phyloP scores from a whole-genome alignment of 495 filamentous ascomycete species.

The Aspergillus nidulans region DNA sequence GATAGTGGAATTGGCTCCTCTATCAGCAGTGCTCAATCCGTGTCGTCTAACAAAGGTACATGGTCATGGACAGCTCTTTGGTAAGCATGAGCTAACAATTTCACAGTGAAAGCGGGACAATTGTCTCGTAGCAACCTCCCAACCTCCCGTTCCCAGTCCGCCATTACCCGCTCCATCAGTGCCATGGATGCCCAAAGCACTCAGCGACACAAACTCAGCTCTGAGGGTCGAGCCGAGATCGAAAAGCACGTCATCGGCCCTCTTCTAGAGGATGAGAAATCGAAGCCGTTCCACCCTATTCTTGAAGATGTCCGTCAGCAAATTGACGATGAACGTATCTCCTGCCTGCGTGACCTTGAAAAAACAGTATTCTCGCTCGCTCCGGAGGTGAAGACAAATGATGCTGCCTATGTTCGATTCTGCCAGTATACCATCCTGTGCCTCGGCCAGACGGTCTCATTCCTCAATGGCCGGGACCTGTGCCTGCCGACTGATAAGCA shows the following conservation, averaged over 20 bases:
- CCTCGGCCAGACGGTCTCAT: slow-evolving; percentile 75
- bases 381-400: slow-evolving; percentile 73
- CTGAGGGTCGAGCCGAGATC: slow-evolving; percentile 51
- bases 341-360: slow-evolving; percentile 82
- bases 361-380: slow-evolving; percentile 83
- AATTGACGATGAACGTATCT: slow-evolving; percentile 74
- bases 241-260: slow-evolving; percentile 54
- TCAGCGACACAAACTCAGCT: slow-evolving; percentile 41
- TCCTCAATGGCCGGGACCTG: slow-evolving; percentile 74
- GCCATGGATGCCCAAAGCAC: slow-evolving; percentile 21
- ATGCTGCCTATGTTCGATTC: slow-evolving; percentile 68
- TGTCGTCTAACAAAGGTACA: slow-evolving; percentile 18
- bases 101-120: slow-evolving; percentile 23
- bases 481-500: slow-evolving; percentile 75
- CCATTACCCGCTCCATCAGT: slow-evolving; percentile 42
- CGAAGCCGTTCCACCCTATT: slow-evolving; percentile 76
- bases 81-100: slow-evolving; percentile 1
- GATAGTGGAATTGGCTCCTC: slow-evolving; percentile 58
- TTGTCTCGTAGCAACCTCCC: slow-evolving; percentile 15
- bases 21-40: slow-evolving; percentile 31
- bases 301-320: slow-evolving; percentile 69
- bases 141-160: slow-evolving; percentile 26
- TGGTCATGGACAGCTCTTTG: slow-evolving; percentile 8
- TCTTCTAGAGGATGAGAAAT: slow-evolving; percentile 47
- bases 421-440: slow-evolving; percentile 82